Evolutionary conservation across 306 rosid genomes (phyloP).

Genomic region (Glycine tomentella): DNA sequence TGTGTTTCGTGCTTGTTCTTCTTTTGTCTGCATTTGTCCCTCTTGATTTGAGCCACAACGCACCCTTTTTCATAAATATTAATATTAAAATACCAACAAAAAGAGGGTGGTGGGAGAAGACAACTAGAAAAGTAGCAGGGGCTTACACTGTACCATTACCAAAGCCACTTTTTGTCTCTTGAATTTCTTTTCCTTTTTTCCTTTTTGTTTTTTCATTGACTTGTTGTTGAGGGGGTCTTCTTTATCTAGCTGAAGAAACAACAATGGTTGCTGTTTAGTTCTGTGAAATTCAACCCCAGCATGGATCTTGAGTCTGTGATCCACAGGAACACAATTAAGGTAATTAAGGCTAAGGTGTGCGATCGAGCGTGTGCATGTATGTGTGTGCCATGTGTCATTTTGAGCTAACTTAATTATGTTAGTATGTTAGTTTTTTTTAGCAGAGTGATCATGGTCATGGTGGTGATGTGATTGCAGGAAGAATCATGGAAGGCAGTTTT

Average conservation of each 20-base stretch:
- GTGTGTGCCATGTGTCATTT: too few relatives aligned
- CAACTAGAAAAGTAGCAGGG: too few relatives aligned
- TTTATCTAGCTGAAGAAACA: constrained; percentile 38
- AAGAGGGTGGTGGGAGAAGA: constrained; percentile 25
- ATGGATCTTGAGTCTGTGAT: constrained; percentile 86
- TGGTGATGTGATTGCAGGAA: constrained; percentile 53
- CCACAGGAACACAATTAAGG: constrained; percentile 70
- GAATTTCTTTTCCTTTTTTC: neutral
- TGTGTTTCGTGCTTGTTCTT: constrained; percentile 60
- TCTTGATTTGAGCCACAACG: constrained; percentile 42
- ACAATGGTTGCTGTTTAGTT: constrained; percentile 53
- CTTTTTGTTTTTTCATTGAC: constrained; percentile 38
- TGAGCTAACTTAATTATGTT: too few relatives aligned
- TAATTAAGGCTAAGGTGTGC: neutral
- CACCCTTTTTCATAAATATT: constrained; percentile 1
- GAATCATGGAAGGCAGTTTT: constrained; percentile 88
- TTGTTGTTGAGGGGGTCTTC: constrained; percentile 48
- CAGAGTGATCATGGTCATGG: too few relatives aligned
- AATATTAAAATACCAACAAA: constrained; percentile 14
- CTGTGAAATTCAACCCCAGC: constrained; percentile 35
- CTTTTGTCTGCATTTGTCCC: constrained; percentile 67
- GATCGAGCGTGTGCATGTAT: too few relatives aligned
- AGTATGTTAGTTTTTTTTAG: too few relatives aligned
- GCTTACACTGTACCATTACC: constrained; percentile 26
- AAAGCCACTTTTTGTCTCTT: constrained; percentile 40